Evolutionary conservation across 208 protist species (phyloP).

Genomic region (Trypanosoma mega): DNA sequence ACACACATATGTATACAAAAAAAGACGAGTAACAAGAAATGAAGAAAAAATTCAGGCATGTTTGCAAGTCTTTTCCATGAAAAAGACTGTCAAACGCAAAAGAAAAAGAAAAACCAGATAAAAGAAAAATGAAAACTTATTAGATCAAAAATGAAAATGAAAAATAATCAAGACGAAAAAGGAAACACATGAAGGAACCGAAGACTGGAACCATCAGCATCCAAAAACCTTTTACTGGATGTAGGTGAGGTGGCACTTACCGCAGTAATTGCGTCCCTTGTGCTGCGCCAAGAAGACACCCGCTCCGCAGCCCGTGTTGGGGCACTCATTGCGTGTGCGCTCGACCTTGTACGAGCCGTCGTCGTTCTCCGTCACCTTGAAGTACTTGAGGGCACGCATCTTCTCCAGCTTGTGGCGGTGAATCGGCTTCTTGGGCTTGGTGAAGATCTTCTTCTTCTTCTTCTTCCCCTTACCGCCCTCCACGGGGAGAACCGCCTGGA

Average conservation of each 20-base stretch:
- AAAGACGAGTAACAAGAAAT: too few relatives aligned
- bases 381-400: conserved; percentile 99
- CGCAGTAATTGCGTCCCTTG: conserved; percentile 99
- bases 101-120: conserved; percentile 7
- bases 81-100: background rate
- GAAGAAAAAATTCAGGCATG: too few relatives aligned
- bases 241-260: conserved; percentile 98
- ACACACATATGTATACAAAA: too few relatives aligned
- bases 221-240: conserved; percentile 64
- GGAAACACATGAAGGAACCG: background rate
- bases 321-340: conserved; percentile 96
- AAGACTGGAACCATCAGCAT: too few relatives aligned
- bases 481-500: conserved; percentile 87
- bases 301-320: conserved; percentile 94
- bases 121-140: conserved; percentile 15
- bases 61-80: too few relatives aligned
- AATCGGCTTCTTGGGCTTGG: conserved; percentile 99
- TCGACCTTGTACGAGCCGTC: conserved; percentile 97
- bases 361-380: conserved; percentile 97
- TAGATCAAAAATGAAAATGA: conserved; percentile 10
- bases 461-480: conserved; percentile 96
- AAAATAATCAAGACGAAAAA: conserved; percentile 8
- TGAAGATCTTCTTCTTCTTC: conserved; percentile 99
- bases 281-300: conserved; percentile 99
- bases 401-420: conserved; percentile 99